phyloP scores from a whole-genome alignment of 139 green algal genomes.

The Desmodesmus armatus region DNA sequence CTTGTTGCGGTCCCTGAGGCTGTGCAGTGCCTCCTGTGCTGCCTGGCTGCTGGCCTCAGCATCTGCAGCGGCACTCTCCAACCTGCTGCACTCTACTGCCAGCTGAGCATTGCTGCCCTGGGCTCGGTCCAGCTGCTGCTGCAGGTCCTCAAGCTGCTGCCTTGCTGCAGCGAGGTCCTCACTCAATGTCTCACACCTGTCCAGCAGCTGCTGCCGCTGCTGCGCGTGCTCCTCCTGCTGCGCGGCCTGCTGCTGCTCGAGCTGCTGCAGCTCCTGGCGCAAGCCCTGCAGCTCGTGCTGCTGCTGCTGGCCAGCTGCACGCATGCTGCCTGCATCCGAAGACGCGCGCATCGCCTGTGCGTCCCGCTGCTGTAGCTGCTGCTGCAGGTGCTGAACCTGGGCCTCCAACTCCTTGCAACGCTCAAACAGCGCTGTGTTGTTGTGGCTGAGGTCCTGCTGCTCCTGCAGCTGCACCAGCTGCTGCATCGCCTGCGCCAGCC shows the following conservation, averaged over 20 bases:
- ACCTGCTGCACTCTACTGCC: not conserved
- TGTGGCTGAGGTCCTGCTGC: not conserved
- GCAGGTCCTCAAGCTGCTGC: not conserved
- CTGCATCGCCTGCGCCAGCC: too few relatives aligned
- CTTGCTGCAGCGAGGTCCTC: not conserved
- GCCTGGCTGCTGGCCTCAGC: not conserved
- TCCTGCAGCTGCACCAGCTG: not conserved
- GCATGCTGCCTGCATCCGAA: not conserved
- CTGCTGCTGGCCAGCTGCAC: not conserved
- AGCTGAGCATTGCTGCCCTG: not conserved
- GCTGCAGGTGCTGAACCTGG: conserved; percentile 7
- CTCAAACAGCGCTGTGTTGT: conserved; percentile 32
- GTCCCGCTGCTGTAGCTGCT: conserved; percentile 16
- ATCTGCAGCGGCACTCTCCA: not conserved
- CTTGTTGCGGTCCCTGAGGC: conserved; percentile 15
- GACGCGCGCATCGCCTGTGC: too few relatives aligned
- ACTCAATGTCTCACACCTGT: not conserved
- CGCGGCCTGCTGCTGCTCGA: not conserved
- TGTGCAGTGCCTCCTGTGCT: not conserved
- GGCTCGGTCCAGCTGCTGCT: not conserved
- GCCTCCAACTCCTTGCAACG: conserved; percentile 23
- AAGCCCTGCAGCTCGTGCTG: not conserved
- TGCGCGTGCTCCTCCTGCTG: conserved; percentile 4
- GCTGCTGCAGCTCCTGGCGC: not conserved
- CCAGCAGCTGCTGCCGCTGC: conserved; percentile 15